Evolutionary conservation across 495 filamentous ascomycete genomes (phyloP), one percentile per base, ranked within the genome.

Genomic region (Hypoxylon cercidicola): DNA sequence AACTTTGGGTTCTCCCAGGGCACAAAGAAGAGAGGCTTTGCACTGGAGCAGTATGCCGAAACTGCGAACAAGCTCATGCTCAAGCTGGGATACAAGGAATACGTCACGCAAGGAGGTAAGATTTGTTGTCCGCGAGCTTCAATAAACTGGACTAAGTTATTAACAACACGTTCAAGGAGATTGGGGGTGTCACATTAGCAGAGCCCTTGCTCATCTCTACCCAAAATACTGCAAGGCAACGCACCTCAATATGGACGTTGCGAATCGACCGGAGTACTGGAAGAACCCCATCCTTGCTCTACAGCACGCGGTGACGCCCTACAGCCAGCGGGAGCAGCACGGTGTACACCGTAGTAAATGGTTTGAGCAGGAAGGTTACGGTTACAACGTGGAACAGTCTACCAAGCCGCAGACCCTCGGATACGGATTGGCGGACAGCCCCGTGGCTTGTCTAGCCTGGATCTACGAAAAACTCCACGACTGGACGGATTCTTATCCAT

Each of bases 401-500:
- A 89, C 87, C 12, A 88, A 87, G 61, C 89, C 89, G 1, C 82
- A 87, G 57, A 90, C 88, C 0, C 71, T 90, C 0, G 82, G 83
- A 11, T 84, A 83, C 34, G 79, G 74, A 0, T 77, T 90, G 0
- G 73, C 76, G 3, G 87, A 89, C 66, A 86, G 81, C 16, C 89
- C 89, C 1, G 79, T 89, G 10, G 87, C 79, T 8, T 74, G 86
- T 39, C 72, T 90, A 15, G 80, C 87, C 0, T 90, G 88, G 88
- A 85, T 91, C 41, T 84, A 86, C 49, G 89, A 90, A 70, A 92
- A 90, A 63, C 79, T 90, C 23, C 84, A 88, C 68, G 82, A 86
- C 57, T 89, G 89, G 87, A 85, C 84, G 0, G 88, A 91, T 63
- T 70, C 60, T 1, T 89, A 89, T 63, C 79, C 83, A 7, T 90